A percentile compares a stretch with the other conserved stretches of the same genome.
phyloP scores from a whole-genome alignment of 352 stramenopile genomes.

The Elongisporangium undulatum region DNA sequence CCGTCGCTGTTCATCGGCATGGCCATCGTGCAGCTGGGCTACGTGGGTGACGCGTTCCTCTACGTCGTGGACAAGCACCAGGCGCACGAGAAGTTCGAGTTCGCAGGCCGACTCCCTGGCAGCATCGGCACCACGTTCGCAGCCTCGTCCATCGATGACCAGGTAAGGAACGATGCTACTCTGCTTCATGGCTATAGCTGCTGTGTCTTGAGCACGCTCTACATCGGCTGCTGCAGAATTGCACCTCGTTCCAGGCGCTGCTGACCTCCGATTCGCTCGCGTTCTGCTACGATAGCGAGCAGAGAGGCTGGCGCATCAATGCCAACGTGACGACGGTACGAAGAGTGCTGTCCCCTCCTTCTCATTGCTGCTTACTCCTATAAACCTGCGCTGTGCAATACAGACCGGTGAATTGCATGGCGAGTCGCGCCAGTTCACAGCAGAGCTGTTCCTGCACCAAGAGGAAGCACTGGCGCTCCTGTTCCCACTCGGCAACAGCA shows the following conservation, averaged over 20 bases:
- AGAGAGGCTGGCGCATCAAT: constrained; percentile 15
- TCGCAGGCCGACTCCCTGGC: constrained; percentile 18
- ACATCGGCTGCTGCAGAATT: constrained; percentile 7
- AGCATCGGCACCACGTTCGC: constrained; percentile 25
- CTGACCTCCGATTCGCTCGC: constrained; percentile 10
- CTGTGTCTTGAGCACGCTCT: not conserved
- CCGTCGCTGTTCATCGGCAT: constrained; percentile 28
- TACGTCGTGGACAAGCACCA: constrained; percentile 42
- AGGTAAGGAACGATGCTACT: constrained; percentile 1
- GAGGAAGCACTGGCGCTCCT: constrained; percentile 32
- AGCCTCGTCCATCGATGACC: constrained; percentile 29
- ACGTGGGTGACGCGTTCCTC: constrained; percentile 33
- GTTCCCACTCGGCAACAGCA: constrained; percentile 34
- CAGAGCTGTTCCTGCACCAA: constrained; percentile 17
- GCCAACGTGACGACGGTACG: constrained; percentile 18
- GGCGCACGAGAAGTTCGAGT: constrained; percentile 32
- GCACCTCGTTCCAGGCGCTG: constrained; percentile 17
- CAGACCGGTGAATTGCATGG: constrained; percentile 10
- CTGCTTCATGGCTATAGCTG: not conserved
- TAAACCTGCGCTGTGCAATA: not conserved
- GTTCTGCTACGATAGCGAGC: constrained; percentile 22
- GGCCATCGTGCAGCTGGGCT: constrained; percentile 34
- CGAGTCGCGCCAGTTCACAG: constrained; percentile 7
- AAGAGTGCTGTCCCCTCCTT: not conserved
- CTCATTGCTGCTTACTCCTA: not conserved